These are phyloP conservation scores for Laguncularia racemosa DNA, from an alignment of 345 rosid species.

Conservation along the genomic window DNA sequence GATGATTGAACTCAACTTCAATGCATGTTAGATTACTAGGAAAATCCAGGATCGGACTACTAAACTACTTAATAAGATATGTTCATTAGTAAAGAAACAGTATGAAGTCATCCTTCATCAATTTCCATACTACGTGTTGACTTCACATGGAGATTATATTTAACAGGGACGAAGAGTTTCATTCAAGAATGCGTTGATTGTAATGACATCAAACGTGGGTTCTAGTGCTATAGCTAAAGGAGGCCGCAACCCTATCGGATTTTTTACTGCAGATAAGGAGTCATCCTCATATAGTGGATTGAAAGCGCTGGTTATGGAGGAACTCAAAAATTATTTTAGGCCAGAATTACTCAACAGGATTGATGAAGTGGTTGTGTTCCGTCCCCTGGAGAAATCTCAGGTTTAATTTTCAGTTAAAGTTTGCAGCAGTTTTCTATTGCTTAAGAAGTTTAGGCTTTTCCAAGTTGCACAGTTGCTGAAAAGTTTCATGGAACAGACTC, in stretches of 20 bases:
- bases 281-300: slow-evolving; percentile 63
- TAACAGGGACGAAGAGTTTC: slow-evolving; percentile 86
- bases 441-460: neutral
- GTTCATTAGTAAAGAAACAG: too few species aligned
- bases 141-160: neutral
- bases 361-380: slow-evolving; percentile 91
- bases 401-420: slow-evolving; percentile 28
- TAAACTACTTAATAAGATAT: too few species aligned
- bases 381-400: slow-evolving; percentile 77
- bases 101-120: too few species aligned
- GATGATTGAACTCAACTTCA: neutral
- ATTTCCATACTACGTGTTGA: neutral
- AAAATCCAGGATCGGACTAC: too few species aligned
- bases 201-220: slow-evolving; percentile 95
- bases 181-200: slow-evolving; percentile 83
- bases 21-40: too few species aligned
- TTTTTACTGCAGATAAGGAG: slow-evolving; percentile 43
- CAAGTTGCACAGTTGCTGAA: neutral
- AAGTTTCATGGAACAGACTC: too few species aligned
- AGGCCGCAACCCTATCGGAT: slow-evolving; percentile 62
- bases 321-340: slow-evolving; percentile 82
- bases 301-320: slow-evolving; percentile 71
- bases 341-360: slow-evolving; percentile 96
- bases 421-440: neutral
- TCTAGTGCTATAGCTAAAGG: slow-evolving; percentile 89